A percentile compares a stretch with the other conserved stretches of the same genome.
phyloP scores from a whole-genome alignment of 2,329 filamentous ascomycete species.

The Aspergillus uvarum region DNA sequence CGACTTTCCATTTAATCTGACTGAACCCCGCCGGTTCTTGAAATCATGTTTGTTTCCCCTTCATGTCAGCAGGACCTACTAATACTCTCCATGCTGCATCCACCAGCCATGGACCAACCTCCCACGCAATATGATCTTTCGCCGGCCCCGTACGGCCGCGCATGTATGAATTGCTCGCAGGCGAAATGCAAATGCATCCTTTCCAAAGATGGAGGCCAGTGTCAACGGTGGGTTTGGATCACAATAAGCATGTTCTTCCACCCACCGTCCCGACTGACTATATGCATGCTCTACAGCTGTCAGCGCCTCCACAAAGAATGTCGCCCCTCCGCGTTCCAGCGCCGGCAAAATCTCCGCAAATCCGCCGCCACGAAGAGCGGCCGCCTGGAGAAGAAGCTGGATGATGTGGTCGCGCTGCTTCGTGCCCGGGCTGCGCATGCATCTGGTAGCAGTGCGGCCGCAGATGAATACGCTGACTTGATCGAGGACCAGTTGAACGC shows the following conservation, averaged over 20 bases:
- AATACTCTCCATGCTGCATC: too few relatives aligned
- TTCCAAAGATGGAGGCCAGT: conserved; percentile 3
- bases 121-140: conserved; percentile 1
- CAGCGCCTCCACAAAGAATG: conserved; percentile 46
- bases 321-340: conserved; percentile 35
- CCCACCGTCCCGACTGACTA: not conserved
- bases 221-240: conserved; percentile 10
- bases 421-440: conserved; percentile 1
- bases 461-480: not conserved
- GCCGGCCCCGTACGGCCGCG: conserved; percentile 14
- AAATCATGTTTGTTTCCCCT: not conserved
- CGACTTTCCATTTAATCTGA: not conserved
- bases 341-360: conserved; percentile 26
- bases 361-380: conserved; percentile 18
- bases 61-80: too few relatives aligned
- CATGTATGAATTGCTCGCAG: conserved; percentile 25
- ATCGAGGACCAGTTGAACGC: not conserved
- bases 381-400: conserved; percentile 29
- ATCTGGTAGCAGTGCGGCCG: not conserved
- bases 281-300: conserved; percentile 32
- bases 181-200: conserved; percentile 28
- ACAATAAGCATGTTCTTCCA: not conserved
- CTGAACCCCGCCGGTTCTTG: not conserved
- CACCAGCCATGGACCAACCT: not conserved
- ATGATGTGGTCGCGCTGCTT: conserved; percentile 29